A percentile compares a stretch with the other conserved stretches of the same genome.
Conservation (phyloP, 441 rosid genomes). For the Omphalea diandra region DNA sequence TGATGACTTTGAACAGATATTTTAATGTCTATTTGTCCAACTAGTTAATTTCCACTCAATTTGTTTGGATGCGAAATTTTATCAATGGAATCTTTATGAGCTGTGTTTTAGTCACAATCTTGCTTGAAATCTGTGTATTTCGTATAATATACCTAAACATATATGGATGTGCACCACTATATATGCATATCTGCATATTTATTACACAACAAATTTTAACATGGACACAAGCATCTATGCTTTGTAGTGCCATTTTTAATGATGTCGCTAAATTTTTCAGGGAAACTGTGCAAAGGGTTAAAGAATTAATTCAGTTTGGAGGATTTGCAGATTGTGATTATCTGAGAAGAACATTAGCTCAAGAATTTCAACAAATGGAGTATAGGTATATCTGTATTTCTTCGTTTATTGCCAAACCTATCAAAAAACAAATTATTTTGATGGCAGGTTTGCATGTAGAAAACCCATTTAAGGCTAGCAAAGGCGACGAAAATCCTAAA, state of each 20-base stretch:
- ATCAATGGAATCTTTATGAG: background rate
- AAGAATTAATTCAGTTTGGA: slow-evolving; percentile 68
- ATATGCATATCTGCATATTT: background rate
- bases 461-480: background rate
- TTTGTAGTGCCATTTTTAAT: slow-evolving; percentile 6
- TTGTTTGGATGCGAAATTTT: background rate
- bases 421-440: background rate
- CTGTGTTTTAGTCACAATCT: background rate
- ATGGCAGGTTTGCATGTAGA: background rate
- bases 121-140: background rate
- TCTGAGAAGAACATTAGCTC: slow-evolving; percentile 67
- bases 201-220: background rate
- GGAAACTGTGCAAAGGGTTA: slow-evolving; percentile 69
- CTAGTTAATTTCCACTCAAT: background rate
- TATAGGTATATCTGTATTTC: slow-evolving; percentile 46
- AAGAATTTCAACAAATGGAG: slow-evolving; percentile 81
- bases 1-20: background rate
- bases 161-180: background rate
- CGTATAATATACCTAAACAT: background rate
- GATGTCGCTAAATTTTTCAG: slow-evolving; percentile 35
- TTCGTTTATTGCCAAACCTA: slow-evolving; percentile 16
- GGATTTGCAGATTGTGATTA: slow-evolving; percentile 68
- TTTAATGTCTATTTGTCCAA: background rate
- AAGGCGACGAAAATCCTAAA: background rate
- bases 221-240: slow-evolving; percentile 1